Base-by-base conservation (phyloP, 2,329 filamentous ascomycete species). In the Fusarium chlamydosporum region DNA sequence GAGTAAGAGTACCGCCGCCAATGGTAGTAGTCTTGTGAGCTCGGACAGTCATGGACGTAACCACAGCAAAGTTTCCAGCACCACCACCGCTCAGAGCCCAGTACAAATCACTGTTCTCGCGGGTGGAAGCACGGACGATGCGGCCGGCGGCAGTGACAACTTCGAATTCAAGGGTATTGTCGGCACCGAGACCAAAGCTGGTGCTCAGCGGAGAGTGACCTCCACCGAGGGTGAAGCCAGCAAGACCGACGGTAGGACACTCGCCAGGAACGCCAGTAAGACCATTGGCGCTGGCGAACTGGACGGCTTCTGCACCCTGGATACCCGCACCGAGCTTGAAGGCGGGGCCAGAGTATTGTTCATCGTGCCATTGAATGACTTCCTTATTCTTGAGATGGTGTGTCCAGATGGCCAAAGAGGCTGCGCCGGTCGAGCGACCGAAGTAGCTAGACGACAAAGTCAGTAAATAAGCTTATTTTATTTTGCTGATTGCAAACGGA, bases 61-160 rank as follows among this genome's bases (percentile, higher is more conserved):
- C 85, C 3, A 89, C 80, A 3, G 81, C 88, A 67, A 85, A 91
- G 31, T 82, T 89, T 16, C 87, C 86, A 11, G 83, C 85, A 3
- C 89, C 88, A 0, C 88, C 87, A 5, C 88, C 88, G 41, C 81
- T 80, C 2, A 90, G 76, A 2, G 88, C 89, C 88, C 88, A 91
- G 78, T 87, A 91, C 2, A 91, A 79, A 52, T 90, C 88, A 0
- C 79, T 59, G 66, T 90, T 85, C 33, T 83, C 63, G 0, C 71
- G 72, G 1, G 78, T 80, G 6, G 80, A 83, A 0, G 86, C 86
- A 3, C 76, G 82, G 2, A 88, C 65, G n/a, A 83, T 71, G 16
- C 80, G 60, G 3, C 88, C 86, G 16, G 75, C 72, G 1, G 81
- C 84, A 9, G 83, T 85, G n/a, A 91, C 80, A 2, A 88, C 85